Evolutionary conservation across 805 yeast species (phyloP).

Genomic region (Ogataea nitratoaversa): DNA sequence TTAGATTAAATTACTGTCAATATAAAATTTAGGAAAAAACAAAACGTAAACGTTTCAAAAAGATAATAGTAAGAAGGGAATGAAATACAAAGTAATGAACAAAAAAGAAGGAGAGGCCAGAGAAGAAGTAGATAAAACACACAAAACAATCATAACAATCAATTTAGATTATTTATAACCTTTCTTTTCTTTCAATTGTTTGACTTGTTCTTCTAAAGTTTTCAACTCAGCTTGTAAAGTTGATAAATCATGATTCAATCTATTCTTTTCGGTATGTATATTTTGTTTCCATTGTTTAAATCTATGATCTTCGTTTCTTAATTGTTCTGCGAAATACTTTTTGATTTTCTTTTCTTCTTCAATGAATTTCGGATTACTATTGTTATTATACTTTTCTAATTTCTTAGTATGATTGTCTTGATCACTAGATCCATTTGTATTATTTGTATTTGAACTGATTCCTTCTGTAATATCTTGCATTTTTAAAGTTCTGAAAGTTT

Average conservation of each 20-base stretch:
- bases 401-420: too few relatives aligned
- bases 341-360: conserved; percentile 95
- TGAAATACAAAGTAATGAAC: conserved; percentile 2
- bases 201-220: conserved; percentile 71
- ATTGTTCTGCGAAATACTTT: conserved; percentile 93
- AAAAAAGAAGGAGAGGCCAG: not conserved
- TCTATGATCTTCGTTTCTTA: conserved; percentile 93
- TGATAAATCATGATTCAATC: conserved; percentile 90
- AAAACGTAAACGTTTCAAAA: too few relatives aligned
- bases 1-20: too few relatives aligned
- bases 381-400: conserved; percentile 42
- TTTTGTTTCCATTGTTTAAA: conserved; percentile 99
- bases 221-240: conserved; percentile 77
- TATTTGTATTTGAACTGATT: too few relatives aligned
- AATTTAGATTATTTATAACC: conserved; percentile 29
- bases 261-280: conserved; percentile 89
- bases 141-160: not conserved
- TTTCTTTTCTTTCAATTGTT: conserved; percentile 52
- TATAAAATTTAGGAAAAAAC: too few relatives aligned
- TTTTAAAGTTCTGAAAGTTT: conserved; percentile 69
- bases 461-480: conserved; percentile 47
- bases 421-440: too few relatives aligned
- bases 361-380: conserved; percentile 83
- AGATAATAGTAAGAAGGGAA: not conserved
- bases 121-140: not conserved